Base-by-base conservation (phyloP, 2,329 filamentous ascomycete genomes). In the Monosporascus sp. region DNA sequence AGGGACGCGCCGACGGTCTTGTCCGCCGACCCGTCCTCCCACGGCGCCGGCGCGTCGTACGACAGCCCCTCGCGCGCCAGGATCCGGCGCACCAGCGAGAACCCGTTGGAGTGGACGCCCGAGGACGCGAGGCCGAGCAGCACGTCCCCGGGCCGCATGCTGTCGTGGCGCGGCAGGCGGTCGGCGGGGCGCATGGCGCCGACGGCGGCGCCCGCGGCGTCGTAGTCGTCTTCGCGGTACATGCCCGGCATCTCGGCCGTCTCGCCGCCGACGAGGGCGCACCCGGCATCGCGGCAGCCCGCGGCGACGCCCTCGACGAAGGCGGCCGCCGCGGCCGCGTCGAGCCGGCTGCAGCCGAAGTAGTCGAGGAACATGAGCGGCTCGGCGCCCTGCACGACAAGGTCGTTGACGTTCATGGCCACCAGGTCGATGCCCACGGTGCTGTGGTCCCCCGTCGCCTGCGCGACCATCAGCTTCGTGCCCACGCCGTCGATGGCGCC, bases 241-340 rank as follows among this genome's bases (percentile, higher is more conserved):
- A 97, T 90, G 51, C 92, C 92, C 0, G 93, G 93, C 94, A 99
- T 97, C 74, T 99, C 94, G 7, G 94, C 94, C 1, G 94, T 99
- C 74, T 99, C 94, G 45, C 94, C 94, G 40, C 94, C 94, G n/a
- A 97, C 89, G 3, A 99, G 81, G 17, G 92, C 92, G 66, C 93
- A 96, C 45, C 87, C 87, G 0, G 93, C 85, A 65, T 91, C 83
- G 55, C 84, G 84, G 73, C 94, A 99, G 48, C 94, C 94, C 31
- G 86, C 81, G 2, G 92, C 91, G 3, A 99, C 91, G 58, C 94
- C 92, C 65, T 91, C 84, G 41, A 99, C 89, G 67, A 99, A 97
- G n/a, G 84, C 80, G 11, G 88, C 86, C 0, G 91, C 91, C 5
- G 84, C 85, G 38, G 85, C 78, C 8, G 93, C 82, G 61, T 95